Conservation (phyloP, 176 grass and related monocot genomes). For the Oryza longistaminata region DNA sequence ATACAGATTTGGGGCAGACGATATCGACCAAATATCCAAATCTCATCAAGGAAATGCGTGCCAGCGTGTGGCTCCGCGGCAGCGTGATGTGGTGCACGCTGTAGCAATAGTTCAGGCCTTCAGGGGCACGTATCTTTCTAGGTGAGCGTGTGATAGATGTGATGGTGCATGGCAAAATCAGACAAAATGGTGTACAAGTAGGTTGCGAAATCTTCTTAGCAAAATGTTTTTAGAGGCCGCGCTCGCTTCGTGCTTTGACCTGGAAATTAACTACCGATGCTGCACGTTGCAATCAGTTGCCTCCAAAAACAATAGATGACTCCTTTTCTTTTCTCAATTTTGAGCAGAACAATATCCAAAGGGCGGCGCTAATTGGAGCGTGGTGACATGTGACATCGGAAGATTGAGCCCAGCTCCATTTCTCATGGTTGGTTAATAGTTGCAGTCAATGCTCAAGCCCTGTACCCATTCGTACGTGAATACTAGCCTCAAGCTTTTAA, state of each 20-base stretch:
- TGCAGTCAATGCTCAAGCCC: neutral
- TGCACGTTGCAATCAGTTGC: neutral
- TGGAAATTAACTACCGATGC: neutral
- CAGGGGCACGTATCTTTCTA: conserved; percentile 11
- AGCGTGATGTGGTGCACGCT: neutral
- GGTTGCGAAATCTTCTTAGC: neutral
- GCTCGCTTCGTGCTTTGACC: conserved; percentile 8
- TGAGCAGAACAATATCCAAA: neutral
- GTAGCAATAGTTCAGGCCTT: neutral
- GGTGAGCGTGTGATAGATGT: conserved; percentile 28
- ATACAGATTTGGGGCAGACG: neutral
- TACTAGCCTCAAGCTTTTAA: neutral
- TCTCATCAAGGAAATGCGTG: conserved; percentile 10
- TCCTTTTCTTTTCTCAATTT: neutral
- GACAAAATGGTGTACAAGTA: neutral
- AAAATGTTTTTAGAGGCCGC: neutral
- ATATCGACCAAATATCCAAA: neutral
- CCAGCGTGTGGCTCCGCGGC: neutral
- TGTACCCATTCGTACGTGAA: conserved; percentile 10
- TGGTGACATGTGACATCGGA: neutral
- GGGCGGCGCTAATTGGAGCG: neutral
- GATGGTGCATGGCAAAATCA: neutral
- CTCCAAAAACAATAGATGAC: neutral
- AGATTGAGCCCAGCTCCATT: neutral
- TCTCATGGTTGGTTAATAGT: neutral